Evolutionary conservation across 371 early-diverging fungal genomes (phyloP), one percentile per base, ranked within the genome.

Genomic region (Rozella allomycis): DNA sequence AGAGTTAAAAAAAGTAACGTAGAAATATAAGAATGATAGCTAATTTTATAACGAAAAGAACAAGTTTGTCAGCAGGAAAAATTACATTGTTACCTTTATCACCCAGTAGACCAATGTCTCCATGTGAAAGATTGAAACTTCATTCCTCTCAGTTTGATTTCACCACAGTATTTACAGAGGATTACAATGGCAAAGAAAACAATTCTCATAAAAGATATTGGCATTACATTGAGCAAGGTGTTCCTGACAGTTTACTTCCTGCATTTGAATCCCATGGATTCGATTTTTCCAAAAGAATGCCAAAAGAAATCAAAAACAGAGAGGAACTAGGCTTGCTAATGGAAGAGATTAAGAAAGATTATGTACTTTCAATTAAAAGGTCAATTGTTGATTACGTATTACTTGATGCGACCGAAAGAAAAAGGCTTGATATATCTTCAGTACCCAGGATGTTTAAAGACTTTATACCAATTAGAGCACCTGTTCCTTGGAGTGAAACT

Each of bases 401-500:
- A 20, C 35, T 61, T 4, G 65, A 65, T 39, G 34, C 39, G 0
- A 26, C 25, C 0, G 65, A 65, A 34, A 49, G 49, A 14, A 30
- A 45, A 10, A 40, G 65, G 9, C 39, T 65, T 11, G 20, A 25
- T 30, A 61, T 64, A 14, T 30, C 0, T 52, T 53, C 26, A 23
- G 22, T 4, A 54, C 58, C 17, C 34, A 46, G 4, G 46, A 46
- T 21, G 13, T 31, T 18, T 20, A 20, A n/a, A n/a, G n/a, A 16
- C 6, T 31, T 18, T 8, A 20, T 30, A 27, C 12, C 14, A 18
- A 45, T 50, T 7, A 38, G 65, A 13, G 65, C 65, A 0, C 65
- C 65, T 0, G 61, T 65, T 9, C 65, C 65, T 1, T 65, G 65
- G 65, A 59, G 59, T 34, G 51, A 53, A 0, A 27, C 30, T 8